These are phyloP conservation scores for Aspergillus pseudoterreus DNA, from an alignment of 2,329 filamentous ascomycete species.

Conservation along the genomic window DNA sequence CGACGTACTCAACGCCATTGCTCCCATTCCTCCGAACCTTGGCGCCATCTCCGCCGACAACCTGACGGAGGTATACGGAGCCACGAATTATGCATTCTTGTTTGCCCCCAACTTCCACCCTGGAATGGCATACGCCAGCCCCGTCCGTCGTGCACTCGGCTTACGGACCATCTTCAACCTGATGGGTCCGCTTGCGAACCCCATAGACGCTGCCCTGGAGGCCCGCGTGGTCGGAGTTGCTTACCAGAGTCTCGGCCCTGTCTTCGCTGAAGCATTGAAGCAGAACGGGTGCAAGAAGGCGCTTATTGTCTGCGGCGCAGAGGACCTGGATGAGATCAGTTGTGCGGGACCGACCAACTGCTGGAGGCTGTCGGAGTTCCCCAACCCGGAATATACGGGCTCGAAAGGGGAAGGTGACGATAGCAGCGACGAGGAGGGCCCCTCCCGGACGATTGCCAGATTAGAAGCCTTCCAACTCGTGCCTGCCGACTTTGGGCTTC, in stretches of 20 bases:
- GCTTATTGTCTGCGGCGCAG: conserved; percentile 85
- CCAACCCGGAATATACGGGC: conserved; percentile 42
- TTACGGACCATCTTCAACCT: conserved; percentile 98
- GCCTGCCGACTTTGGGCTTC: conserved; percentile 84
- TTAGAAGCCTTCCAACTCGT: conserved; percentile 74
- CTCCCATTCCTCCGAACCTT: conserved; percentile 69
- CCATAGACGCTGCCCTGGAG: conserved; percentile 78
- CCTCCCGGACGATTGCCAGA: conserved; percentile 45
- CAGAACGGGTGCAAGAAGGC: conserved; percentile 76
- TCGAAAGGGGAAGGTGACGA: conserved; percentile 40
- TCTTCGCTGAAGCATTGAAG: conserved; percentile 81
- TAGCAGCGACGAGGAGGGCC: conserved; percentile 38
- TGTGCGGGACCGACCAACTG: conserved; percentile 85
- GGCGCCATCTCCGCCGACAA: conserved; percentile 68
- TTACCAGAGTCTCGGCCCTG: conserved; percentile 76
- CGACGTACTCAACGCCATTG: conserved; percentile 76
- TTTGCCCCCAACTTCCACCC: conserved; percentile 96
- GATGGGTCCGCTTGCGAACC: conserved; percentile 87
- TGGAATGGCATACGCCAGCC: conserved; percentile 84
- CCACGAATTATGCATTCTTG: conserved; percentile 89
- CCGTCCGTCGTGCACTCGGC: conserved; percentile 80
- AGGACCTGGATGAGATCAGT: conserved; percentile 92
- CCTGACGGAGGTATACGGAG: conserved; percentile 68
- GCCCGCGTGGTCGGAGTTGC: conserved; percentile 92
- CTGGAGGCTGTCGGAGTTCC: conserved; percentile 68